Evolutionary conservation across 352 stramenopile genomes (phyloP), one percentile per base, ranked within the genome.

Genomic region (Pythium biforme): DNA sequence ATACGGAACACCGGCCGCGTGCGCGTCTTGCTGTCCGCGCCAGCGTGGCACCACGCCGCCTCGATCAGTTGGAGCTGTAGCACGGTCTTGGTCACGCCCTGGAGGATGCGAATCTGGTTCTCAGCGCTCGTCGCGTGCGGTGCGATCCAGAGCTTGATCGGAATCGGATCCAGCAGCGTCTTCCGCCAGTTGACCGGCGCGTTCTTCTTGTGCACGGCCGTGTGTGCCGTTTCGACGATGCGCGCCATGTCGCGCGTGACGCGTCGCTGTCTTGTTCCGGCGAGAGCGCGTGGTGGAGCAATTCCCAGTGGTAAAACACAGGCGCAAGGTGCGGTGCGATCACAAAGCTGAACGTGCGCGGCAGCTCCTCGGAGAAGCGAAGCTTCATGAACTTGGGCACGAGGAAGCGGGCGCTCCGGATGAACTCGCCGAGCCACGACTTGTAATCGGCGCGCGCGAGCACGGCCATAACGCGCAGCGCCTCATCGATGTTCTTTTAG

Each of bases 351-450:
- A 58, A 58, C 34, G 46, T 11, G 20, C 34, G 34, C 15, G 34
- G 52, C 33, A 49, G 31, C 31, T 47, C 7, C 23, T 58, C 31
- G 11, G 52, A 34, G 19, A 39, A 19, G 4, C 23, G 34, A 0
- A 58, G 52, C 52, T 58, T 58, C 52, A 58, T 37, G 23, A 58
- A 58, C 23, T 26, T 39, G 10, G 33, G 52, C 34, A 58, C 52
- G 12, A 39, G 20, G 37, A 49, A 58, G 11, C 49, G 5, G 22
- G 52, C 19, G 22, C 12, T 23, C 22, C 52, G 52, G 34, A 58
- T 58, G 9, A 48, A 58, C 34, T 58, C 34, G 33, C 52, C 52
- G 34, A 58, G 52, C 52, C 52, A 58, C 22, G 34, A 37, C 33
- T 34, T 31, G 34, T 58, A 58, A 37, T 58, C 52, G 22, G 27